These are phyloP conservation scores for Cladosporium velox DNA, from an alignment of 2,329 filamentous ascomycete genomes.

Conservation along the genomic window DNA sequence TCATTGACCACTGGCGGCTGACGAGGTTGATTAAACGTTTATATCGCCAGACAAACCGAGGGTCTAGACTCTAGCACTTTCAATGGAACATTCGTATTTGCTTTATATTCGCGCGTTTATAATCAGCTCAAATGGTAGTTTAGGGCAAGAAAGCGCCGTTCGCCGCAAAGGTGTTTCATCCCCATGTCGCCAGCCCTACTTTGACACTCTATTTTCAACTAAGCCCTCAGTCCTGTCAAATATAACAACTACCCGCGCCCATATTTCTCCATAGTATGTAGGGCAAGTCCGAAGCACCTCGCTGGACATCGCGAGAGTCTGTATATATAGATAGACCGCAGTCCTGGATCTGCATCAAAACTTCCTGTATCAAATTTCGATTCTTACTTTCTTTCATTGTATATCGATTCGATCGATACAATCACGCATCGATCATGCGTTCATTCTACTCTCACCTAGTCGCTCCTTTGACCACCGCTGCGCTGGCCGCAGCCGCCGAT, in stretches of 20 bases:
- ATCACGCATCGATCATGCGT: constrained; percentile 20
- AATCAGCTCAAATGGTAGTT: background rate
- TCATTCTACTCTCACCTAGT: constrained; percentile 25
- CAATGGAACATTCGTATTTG: background rate
- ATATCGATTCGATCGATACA: background rate
- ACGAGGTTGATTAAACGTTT: background rate
- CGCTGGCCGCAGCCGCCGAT: constrained; percentile 38
- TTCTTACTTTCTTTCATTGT: background rate
- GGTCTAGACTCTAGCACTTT: background rate
- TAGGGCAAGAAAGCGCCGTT: background rate
- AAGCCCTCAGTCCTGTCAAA: constrained; percentile 6
- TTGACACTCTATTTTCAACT: background rate
- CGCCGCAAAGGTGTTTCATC: background rate
- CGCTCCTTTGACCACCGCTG: constrained; percentile 30
- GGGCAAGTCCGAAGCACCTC: background rate
- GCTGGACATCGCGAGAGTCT: background rate
- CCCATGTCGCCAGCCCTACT: constrained; percentile 5
- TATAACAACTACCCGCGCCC: background rate
- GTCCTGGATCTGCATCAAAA: background rate
- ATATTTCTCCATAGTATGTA: constrained; percentile 6
- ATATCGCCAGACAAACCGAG: background rate
- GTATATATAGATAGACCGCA: background rate
- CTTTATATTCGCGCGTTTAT: background rate
- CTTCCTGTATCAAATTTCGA: background rate
- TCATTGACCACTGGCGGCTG: background rate